Evolutionary conservation across 176 grass and related monocot species (phyloP), one percentile per base, ranked within the genome.

Genomic region (Carex pumila): DNA sequence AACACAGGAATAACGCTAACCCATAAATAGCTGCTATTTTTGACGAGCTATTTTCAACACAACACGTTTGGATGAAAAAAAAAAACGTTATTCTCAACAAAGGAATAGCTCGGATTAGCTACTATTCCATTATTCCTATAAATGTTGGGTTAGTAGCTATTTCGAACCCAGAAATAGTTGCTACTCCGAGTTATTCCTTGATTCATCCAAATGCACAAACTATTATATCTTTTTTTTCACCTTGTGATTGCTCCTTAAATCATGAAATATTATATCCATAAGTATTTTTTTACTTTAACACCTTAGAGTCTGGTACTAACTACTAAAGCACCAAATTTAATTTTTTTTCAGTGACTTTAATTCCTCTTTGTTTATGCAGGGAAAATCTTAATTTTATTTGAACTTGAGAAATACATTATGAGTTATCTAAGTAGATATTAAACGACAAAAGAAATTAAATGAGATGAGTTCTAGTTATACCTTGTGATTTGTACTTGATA

Each of bases 401-500:
- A 76, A 76, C 21, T 55, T 76, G 22, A 70, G 30, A 22, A 9
- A 22, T 73, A 22, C 60, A 79, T 88, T 57, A 79, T 68, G 11
- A 22, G 45, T 53, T 52, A 75, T 12, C 29, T 14, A 52, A 53
- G 22, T 77, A 55, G 50, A 77, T 17, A 56, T 55, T 32, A 17
- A 22, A 8, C 2, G n/a, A 77, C 18, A 18, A 45, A 9, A 45
- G 6, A 56, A 43, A 71, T 19, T 45, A 45, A 81, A 34, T 71
- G 32, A 63, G 21, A 53, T 2, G 15, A 80, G 65, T 85, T 86
- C 29, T 13, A 74, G 62, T 1, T 83, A 47, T 81, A 25, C 79
- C 67, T 70, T 77, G 57, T 65, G 73, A 22, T 75, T 84, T 90
- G 79, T 61, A 52, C 55, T 89, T 87, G 60, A 90, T 80, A 36